These are phyloP conservation scores for Phytopythium chamaehyphon DNA, from an alignment of 352 stramenopile species.

Conservation along the genomic window DNA sequence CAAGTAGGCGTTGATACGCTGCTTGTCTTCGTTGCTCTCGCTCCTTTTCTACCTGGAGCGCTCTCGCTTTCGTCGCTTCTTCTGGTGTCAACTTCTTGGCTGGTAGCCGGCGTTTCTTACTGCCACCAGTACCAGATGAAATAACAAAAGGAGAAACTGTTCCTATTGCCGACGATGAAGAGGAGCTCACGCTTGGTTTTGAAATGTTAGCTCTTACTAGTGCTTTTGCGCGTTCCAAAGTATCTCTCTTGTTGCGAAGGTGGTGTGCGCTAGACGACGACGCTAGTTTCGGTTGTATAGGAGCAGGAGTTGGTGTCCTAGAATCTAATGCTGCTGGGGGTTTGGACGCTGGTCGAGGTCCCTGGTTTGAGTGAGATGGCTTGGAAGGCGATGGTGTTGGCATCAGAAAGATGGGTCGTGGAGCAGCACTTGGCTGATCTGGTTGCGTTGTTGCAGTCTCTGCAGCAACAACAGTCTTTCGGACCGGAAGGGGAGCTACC, in stretches of 20 bases:
- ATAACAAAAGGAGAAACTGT: conserved; percentile 37
- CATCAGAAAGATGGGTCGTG: conserved; percentile 6
- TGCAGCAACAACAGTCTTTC: neutral
- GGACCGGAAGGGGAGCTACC: neutral
- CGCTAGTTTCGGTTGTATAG: neutral
- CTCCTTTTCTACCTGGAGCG: conserved; percentile 31
- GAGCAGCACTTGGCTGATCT: conserved; percentile 4
- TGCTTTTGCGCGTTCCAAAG: conserved; percentile 28
- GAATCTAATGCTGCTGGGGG: neutral
- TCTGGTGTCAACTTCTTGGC: conserved; percentile 26
- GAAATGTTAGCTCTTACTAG: conserved; percentile 25
- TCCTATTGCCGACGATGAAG: conserved; percentile 3
- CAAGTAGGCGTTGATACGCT: conserved; percentile 55
- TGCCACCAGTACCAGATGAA: conserved; percentile 24
- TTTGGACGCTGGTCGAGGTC: neutral
- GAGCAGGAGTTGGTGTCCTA: neutral
- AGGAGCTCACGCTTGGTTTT: neutral
- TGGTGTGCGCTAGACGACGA: neutral
- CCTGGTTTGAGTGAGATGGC: neutral
- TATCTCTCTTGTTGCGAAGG: conserved; percentile 22
- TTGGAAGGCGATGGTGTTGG: neutral
- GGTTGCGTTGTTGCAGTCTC: neutral
- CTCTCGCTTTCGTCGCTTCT: conserved; percentile 18
- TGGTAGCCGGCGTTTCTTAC: conserved; percentile 21
- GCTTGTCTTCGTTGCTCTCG: conserved; percentile 42